Conservation (phyloP, 345 rosid genomes). For the Lumnitzera racemosa region DNA sequence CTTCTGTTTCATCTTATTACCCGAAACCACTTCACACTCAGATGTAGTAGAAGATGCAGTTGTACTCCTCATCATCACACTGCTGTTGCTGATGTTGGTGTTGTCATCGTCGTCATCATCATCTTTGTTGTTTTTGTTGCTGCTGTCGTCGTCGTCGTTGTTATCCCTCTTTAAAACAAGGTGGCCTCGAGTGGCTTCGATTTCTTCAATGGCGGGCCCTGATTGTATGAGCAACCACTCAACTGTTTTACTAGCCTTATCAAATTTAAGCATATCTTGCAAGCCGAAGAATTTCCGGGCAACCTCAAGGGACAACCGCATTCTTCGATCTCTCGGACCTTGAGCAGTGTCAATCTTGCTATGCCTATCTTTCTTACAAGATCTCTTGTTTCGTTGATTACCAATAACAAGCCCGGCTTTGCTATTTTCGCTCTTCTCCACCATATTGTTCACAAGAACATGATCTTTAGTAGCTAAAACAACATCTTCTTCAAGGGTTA, state of each 20-base stretch:
- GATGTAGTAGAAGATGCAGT: constrained; percentile 30
- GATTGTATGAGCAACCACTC: constrained; percentile 17
- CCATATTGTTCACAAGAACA: no score
- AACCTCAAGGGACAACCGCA: constrained; percentile 20
- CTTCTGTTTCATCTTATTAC: constrained; percentile 11
- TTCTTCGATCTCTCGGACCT: constrained; percentile 20
- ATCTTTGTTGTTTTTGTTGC: neutral
- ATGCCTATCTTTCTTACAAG: constrained; percentile 16
- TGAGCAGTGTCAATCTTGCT: constrained; percentile 21
- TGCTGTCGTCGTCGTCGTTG: neutral
- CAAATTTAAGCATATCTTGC: constrained; percentile 20
- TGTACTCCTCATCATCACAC: constrained; percentile 4
- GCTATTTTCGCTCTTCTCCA: no score
- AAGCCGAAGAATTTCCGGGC: constrained; percentile 15
- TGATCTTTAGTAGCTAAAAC: no score
- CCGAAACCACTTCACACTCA: constrained; percentile 31
- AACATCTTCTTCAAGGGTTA: no score
- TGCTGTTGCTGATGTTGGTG: constrained; percentile 5
- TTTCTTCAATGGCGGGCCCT: constrained; percentile 8
- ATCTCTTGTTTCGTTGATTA: neutral
- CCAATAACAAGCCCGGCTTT: no score
- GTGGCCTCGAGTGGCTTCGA: neutral
- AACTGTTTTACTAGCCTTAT: constrained; percentile 18
- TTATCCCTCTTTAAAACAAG: neutral
- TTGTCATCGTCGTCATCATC: neutral